These are phyloP conservation scores for Xylariales sp. DNA, from an alignment of 2,329 filamentous ascomycete species.

Conservation along the genomic window DNA sequence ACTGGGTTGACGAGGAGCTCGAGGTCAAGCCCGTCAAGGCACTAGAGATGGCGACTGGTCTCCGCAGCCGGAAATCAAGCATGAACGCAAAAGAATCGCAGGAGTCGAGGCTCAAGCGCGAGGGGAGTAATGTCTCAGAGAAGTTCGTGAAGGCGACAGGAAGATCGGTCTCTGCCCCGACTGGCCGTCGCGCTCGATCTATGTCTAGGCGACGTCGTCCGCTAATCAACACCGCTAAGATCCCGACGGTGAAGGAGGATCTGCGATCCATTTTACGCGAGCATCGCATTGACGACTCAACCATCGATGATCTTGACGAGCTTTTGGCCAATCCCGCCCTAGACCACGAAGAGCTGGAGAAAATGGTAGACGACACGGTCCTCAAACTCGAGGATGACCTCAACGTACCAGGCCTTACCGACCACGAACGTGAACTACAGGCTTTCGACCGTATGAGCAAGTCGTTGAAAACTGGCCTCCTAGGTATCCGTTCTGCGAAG, in stretches of 20 bases:
- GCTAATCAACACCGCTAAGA: constrained; percentile 49
- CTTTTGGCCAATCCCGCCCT: constrained; percentile 37
- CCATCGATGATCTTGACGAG: constrained; percentile 53
- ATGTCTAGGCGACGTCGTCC: constrained; percentile 39
- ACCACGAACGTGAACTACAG: constrained; percentile 37
- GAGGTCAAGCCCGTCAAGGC: constrained; percentile 5
- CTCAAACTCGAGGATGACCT: constrained; percentile 23
- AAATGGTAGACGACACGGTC: constrained; percentile 21
- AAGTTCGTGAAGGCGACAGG: not conserved
- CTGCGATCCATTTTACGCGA: constrained; percentile 46
- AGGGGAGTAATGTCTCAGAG: constrained; percentile 7
- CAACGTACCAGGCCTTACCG: constrained; percentile 18
- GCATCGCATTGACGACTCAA: constrained; percentile 55
- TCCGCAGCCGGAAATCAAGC: not conserved
- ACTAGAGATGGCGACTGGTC: constrained; percentile 2
- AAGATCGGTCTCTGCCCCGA: constrained; percentile 23
- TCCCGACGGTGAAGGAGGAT: constrained; percentile 51
- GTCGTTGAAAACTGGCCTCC: constrained; percentile 44
- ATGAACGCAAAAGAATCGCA: constrained; percentile 2
- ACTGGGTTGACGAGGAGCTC: constrained; percentile 9
- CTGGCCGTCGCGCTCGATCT: constrained; percentile 32
- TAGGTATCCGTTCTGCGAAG: constrained; percentile 50
- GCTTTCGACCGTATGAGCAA: constrained; percentile 47
- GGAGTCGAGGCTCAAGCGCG: constrained; percentile 8
- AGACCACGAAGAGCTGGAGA: constrained; percentile 22